Evolutionary conservation across 345 rosid genomes (phyloP).

Genomic region (Bruguiera gymnorhiza): DNA sequence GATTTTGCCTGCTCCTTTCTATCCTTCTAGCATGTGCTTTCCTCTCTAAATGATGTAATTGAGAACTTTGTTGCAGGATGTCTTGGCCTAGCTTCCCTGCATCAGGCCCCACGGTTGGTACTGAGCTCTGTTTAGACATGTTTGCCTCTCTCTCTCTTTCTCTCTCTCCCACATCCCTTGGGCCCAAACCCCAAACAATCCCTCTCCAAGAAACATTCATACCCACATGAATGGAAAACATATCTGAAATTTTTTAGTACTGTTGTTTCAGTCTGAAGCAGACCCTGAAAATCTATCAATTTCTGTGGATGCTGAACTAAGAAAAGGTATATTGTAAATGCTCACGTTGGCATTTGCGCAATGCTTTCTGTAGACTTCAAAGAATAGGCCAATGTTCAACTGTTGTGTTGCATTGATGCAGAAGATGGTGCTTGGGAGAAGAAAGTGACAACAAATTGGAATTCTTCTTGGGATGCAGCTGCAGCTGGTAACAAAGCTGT

Average conservation of each 20-base stretch:
- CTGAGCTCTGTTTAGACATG: conserved; percentile 1
- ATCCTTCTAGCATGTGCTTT: neutral
- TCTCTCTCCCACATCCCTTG: neutral
- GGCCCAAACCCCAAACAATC: too few relatives aligned
- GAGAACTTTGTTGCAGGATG: conserved; percentile 34
- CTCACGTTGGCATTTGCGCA: neutral
- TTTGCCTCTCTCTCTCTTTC: neutral
- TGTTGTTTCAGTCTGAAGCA: conserved; percentile 30
- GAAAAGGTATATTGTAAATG: conserved; percentile 25
- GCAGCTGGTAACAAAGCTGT: conserved; percentile 35
- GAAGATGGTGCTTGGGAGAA: conserved; percentile 45
- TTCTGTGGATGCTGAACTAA: conserved; percentile 13
- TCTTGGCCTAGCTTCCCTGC: conserved; percentile 49
- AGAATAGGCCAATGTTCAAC: neutral
- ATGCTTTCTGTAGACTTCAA: neutral
- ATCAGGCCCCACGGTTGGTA: conserved; percentile 34
- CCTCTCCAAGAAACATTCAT: neutral
- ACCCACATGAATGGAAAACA: neutral
- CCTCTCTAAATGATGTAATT: conserved; percentile 2
- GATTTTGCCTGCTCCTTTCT: too few relatives aligned
- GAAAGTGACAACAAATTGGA: conserved; percentile 33
- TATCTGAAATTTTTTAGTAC: neutral
- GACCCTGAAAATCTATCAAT: conserved; percentile 22
- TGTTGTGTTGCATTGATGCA: conserved; percentile 21
- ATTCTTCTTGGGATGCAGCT: conserved; percentile 52